Base-by-base conservation (phyloP, 371 early-diverging fungal genomes). In the Furculomyces boomerangus region DNA sequence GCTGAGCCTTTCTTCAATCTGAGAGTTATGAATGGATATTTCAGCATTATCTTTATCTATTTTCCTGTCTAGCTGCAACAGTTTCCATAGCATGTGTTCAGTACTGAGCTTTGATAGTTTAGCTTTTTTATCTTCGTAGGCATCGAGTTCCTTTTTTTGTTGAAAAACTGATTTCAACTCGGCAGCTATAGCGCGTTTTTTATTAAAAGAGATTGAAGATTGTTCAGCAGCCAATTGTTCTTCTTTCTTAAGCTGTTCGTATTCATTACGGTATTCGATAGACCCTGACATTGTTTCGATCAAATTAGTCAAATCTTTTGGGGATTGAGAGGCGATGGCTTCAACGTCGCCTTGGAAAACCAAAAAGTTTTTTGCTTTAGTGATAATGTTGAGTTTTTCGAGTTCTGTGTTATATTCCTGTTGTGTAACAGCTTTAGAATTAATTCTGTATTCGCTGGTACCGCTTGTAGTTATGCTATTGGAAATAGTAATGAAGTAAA, bases 341-440 rank as follows among this genome's bases (percentile, higher is more conserved):
- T 96, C 94, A 2, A 99, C 90, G 72, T 98, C 98, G 26, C 98
- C 98, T 73, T 99, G 99, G 64, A 98, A 99, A 8, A 99, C 99
- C 49, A 99, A 71, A 73, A 98, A 99, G 73, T 98, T 99, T 55
- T 84, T 76, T 2, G 97, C 92, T 61, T 90, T 90, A 58, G 91
- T 81, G 20, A 95, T 73, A 51, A 99, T 90, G 58, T 91, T 89
- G 65, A 93, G 79, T 45, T 75, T 66, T 63, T 90, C 92, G 30
- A 99, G 71, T 0, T 76, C 68, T 16, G 73, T 61, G 57, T 77
- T 84, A 71, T 97, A 99, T 26, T 79, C 71, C 1, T 76, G 63
- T 63, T 76, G 85, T 0, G 67, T 63, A 2, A 92, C 88, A 0
- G 60, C 65, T 35, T 71, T 74, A 41, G 77, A 76, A 67, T 97